Evolutionary conservation across 1,284 basidiomycete genomes (phyloP).

Genomic region (Pseudomicrostroma phylloplanum): DNA sequence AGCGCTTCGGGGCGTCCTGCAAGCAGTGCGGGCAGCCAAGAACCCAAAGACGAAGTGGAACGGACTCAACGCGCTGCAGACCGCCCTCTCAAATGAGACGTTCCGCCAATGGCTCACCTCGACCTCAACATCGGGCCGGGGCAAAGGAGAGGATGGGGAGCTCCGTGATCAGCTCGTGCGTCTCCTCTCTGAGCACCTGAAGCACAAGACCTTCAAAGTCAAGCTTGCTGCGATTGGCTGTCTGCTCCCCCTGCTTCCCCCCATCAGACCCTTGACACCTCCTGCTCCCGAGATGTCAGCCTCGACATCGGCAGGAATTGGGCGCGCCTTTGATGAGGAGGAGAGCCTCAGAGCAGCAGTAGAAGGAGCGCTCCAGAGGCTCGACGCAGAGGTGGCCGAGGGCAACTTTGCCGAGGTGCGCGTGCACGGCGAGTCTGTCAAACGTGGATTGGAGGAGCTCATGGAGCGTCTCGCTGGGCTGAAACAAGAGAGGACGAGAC

Average conservation of each 20-base stretch:
- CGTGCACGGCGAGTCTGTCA: neutral
- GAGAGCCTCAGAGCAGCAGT: neutral
- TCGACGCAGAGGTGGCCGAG: neutral
- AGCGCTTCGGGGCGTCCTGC: neutral
- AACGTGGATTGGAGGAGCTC: neutral
- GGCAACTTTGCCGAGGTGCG: neutral
- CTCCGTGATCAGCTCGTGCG: neutral
- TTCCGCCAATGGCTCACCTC: neutral
- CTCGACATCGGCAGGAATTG: neutral
- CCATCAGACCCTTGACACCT: too few relatives aligned
- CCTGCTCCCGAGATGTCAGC: too few relatives aligned
- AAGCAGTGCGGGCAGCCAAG: neutral
- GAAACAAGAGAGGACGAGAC: too few relatives aligned
- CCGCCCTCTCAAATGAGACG: neutral
- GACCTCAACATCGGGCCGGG: neutral
- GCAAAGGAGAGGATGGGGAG: neutral
- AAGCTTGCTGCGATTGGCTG: neutral
- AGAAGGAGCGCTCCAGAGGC: neutral
- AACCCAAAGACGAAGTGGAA: conserved; percentile 7
- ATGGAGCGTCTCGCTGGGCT: neutral
- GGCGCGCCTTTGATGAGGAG: neutral
- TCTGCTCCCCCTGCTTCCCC: neutral
- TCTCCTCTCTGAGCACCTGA: neutral
- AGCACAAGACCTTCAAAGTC: neutral
- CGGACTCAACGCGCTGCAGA: neutral